Evolutionary conservation across 176 grass and related monocot species (phyloP), one percentile per base, ranked within the genome.

Genomic region (Musa schizocarpa): DNA sequence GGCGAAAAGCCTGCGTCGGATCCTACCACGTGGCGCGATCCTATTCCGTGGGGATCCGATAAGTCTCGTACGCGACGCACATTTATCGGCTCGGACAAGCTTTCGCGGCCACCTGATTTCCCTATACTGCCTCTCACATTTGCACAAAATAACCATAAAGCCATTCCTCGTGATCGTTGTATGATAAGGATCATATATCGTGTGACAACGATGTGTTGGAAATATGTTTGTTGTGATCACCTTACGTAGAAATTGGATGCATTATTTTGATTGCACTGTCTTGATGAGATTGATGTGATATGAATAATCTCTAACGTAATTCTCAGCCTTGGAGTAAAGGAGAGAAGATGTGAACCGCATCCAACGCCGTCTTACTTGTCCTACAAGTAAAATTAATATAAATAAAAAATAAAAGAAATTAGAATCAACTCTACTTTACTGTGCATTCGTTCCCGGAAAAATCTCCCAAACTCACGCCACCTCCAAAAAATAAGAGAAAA

Each of bases 1-100:
- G 51, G 68, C 43, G 68, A 70, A 70, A 70, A 70, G 68, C 48
- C 63, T 65, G 63, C 24, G n/a, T 11, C 22, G 63, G 26, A 26
- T 65, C 63, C 63, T 8, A 20, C 68, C 68, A 70, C 67, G 67
- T 69, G 67, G 49, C 67, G 68, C 50, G 19, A 20, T 50, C 1
- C 24, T 24, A 24, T 24, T 24, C n/a, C n/a, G 19, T 21, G 2
- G 68, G 48, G 43, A 70, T 50, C 19, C 68, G 48, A 21, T 20
- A 48, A 70, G 48, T 21, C 22, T 52, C 17, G 8, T 11, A 70
- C 43, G 68, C 68, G 68, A 48, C 68, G 68, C 68, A 52, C 68
- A 70, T 70, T 22, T 17, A 29, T 50, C 67, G 67, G 50, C 67
- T n/a, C 9, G 20, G 17, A 52, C 29, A n/a, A 16, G 13, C 51